Base-by-base conservation (phyloP, 2,329 filamentous ascomycete genomes). In the Aspergillus tanneri region DNA sequence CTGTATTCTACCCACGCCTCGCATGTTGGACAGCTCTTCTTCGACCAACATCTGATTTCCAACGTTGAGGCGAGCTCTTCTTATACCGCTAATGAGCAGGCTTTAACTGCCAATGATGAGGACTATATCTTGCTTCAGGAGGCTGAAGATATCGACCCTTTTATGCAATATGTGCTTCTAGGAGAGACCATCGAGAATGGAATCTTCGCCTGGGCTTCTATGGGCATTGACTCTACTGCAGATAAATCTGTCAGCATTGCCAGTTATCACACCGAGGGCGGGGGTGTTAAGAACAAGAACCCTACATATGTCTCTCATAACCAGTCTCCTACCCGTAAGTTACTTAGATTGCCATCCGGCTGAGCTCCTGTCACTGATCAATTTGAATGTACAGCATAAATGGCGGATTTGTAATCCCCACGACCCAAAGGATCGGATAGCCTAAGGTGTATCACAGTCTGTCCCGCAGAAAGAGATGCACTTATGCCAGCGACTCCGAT, bases 1-100 rank as follows among this genome's bases (percentile, higher is more conserved):
- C 72, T 73, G 11, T 66, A 66, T 49, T 58, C 54, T 8, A 19
- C 65, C 10, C 72, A 67, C 42, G 74, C 80, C 48, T 76, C 78
- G 7, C 82, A 86, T 66, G 74, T 85, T 30, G 83, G 83, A n/a
- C 83, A 87, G 63, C 61, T 84, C 41, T 86, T 83, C 74, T 83
- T 83, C 47, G 81, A 86, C 63, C 78, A 85, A 61, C 71, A 73
- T 52, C 76, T 86, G 9, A 76, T 81, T 55, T 58, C 59, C 21
- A 53, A 70, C 30, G 79, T 85, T 46, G 77, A 82, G 52, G 63
- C 64, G 11, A 70, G 67, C 1, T 49, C 61, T 0, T 77, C 79
- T 0, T 81, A 81, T 64, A 64, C 51, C 6, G 63, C 63, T 46
- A 81, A 81, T 65, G 72, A 67, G 0, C 71, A 78, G 50, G 43